Evolutionary conservation across 73 alveolate species (phyloP).

Genomic region (Paramecium pentaurelia): DNA sequence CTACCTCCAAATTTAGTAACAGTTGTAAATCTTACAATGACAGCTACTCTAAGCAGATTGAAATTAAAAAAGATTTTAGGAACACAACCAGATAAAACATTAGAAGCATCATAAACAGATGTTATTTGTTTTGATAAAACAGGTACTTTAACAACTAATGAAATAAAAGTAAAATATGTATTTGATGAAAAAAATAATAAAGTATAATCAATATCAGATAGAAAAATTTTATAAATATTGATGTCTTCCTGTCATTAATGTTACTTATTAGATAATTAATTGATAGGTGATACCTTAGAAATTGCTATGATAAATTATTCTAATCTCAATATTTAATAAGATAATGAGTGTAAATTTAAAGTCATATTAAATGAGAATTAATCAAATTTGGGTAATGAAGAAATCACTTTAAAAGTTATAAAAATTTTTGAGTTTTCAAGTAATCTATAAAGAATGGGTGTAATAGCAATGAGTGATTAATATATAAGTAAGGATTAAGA

Average conservation of each 20-base stretch:
- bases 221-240: neutral
- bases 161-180: neutral
- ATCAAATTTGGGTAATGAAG: neutral
- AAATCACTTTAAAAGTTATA: neutral
- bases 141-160: slow-evolving; percentile 48
- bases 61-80: slow-evolving; percentile 34
- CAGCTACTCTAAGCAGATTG: slow-evolving; percentile 25
- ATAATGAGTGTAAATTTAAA: neutral
- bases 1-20: slow-evolving; percentile 45
- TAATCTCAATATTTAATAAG: neutral
- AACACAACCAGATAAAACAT: slow-evolving; percentile 19
- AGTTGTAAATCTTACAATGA: slow-evolving; percentile 3
- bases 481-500: neutral
- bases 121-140: slow-evolving; percentile 50
- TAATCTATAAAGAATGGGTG: neutral
- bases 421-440: neutral
- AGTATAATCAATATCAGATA: neutral
- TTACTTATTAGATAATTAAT: slow-evolving; percentile 18
- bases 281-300: slow-evolving; percentile 44
- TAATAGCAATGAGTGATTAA: neutral
- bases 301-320: neutral
- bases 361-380: neutral
- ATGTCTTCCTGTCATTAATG: slow-evolving; percentile 36
- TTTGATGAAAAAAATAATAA: neutral
- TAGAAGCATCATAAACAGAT: slow-evolving; percentile 31